Evolutionary conservation across 805 yeast species (phyloP).

Genomic region (Lipomyces yamanashiensis): DNA sequence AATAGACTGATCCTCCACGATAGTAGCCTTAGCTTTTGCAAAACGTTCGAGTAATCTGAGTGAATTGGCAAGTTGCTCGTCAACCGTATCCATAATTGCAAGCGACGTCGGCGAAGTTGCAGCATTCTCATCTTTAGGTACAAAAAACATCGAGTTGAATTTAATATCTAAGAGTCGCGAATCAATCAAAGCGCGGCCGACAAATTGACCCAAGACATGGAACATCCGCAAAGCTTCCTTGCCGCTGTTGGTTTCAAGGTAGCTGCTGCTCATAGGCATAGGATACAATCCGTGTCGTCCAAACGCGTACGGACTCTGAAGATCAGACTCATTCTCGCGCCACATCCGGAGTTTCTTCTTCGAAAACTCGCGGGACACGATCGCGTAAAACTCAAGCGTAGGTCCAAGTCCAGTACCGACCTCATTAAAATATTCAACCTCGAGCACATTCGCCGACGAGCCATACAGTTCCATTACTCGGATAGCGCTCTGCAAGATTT

Average conservation of each 20-base stretch:
- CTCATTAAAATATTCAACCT: constrained; percentile 85
- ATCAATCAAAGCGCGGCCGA: constrained; percentile 86
- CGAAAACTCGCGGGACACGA: constrained; percentile 75
- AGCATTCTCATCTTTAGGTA: constrained; percentile 42
- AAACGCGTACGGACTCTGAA: constrained; percentile 47
- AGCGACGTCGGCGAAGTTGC: constrained; percentile 41
- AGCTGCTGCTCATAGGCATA: constrained; percentile 52
- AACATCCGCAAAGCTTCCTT: constrained; percentile 58
- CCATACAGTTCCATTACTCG: constrained; percentile 80
- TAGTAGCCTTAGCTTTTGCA: constrained; percentile 42
- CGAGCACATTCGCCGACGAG: constrained; percentile 76
- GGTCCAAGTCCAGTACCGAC: constrained; percentile 98
- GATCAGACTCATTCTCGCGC: constrained; percentile 53
- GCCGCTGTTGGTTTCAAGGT: constrained; percentile 45
- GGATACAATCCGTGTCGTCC: constrained; percentile 72
- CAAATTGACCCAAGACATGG: constrained; percentile 73
- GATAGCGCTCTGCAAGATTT: constrained; percentile 73
- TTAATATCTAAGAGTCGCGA: constrained; percentile 84
- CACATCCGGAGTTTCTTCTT: constrained; percentile 65
- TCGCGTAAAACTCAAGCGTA: constrained; percentile 87
- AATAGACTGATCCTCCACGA: constrained; percentile 26
- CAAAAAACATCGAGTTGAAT: constrained; percentile 73
- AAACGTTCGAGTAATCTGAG: constrained; percentile 56
- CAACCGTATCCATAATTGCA: constrained; percentile 56
- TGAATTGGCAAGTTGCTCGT: constrained; percentile 62